These are phyloP conservation scores for Ceratonia siliqua DNA, from an alignment of 306 rosid species.

Conservation along the genomic window DNA sequence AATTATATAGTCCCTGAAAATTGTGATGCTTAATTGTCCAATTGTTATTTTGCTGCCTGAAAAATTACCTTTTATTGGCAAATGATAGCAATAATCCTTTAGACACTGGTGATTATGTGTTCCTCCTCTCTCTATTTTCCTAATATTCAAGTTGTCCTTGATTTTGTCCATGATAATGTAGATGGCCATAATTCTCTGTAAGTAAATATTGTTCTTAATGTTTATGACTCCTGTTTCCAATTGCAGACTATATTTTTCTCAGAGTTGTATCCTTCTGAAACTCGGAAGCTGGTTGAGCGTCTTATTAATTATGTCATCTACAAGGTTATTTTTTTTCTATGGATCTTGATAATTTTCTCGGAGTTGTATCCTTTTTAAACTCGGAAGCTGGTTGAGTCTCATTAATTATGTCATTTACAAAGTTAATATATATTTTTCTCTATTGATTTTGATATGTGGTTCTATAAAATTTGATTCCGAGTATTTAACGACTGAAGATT, in stretches of 20 bases:
- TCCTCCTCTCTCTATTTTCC: neutral
- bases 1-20: neutral
- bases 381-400: slow-evolving; percentile 70
- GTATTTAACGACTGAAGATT: neutral
- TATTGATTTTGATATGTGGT: neutral
- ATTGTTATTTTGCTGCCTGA: slow-evolving; percentile 13
- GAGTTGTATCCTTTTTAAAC: slow-evolving; percentile 79
- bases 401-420: slow-evolving; percentile 81
- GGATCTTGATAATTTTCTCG: slow-evolving; percentile 45
- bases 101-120: neutral
- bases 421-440: slow-evolving; percentile 45
- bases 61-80: neutral
- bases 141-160: neutral
- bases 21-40: slow-evolving; percentile 19
- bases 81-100: neutral
- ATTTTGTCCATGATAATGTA: slow-evolving; percentile 6
- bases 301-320: slow-evolving; percentile 86
- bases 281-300: slow-evolving; percentile 77
- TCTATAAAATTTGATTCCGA: slow-evolving; percentile 7
- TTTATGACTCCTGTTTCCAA: slow-evolving; percentile 30
- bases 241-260: slow-evolving; percentile 85
- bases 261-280: slow-evolving; percentile 82
- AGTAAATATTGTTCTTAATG: slow-evolving; percentile 8
- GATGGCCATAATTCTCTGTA: neutral
- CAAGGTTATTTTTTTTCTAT: slow-evolving; percentile 60